These are phyloP conservation scores for Lepidium didymum DNA, from an alignment of 345 rosid species.

Conservation along the genomic window DNA sequence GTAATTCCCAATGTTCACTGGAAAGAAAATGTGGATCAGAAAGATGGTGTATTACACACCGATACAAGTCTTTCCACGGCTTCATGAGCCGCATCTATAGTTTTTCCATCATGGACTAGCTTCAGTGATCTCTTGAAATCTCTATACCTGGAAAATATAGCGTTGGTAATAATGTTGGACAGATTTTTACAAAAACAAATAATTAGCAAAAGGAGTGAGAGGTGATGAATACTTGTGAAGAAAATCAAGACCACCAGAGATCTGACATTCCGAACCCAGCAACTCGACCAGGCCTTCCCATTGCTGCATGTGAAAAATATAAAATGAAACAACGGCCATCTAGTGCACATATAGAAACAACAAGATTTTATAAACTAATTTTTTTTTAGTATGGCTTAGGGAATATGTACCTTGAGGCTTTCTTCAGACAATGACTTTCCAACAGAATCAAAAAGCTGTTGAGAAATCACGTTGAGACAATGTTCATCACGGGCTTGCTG, in stretches of 20 bases:
- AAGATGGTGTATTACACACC: slow-evolving; percentile 34
- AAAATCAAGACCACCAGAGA: slow-evolving; percentile 89
- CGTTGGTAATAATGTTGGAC: background rate
- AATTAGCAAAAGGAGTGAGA: background rate
- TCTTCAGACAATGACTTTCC: slow-evolving; percentile 91
- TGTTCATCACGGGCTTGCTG: slow-evolving; percentile 78
- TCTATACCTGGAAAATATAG: slow-evolving; percentile 56
- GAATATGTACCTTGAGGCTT: slow-evolving; percentile 57
- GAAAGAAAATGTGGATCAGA: background rate
- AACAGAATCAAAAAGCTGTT: slow-evolving; percentile 81
- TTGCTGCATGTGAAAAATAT: slow-evolving; percentile 48
- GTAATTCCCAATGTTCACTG: background rate
- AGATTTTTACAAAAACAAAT: background rate
- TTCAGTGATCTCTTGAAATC: slow-evolving; percentile 84
- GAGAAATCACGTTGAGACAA: slow-evolving; percentile 72
- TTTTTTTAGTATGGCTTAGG: background rate
- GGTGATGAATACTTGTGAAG: slow-evolving; percentile 60
- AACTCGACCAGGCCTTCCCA: slow-evolving; percentile 92
- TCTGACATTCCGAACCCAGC: slow-evolving; percentile 72
- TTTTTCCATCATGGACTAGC: slow-evolving; percentile 51
- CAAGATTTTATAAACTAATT: background rate
- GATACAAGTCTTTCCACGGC: slow-evolving; percentile 74
- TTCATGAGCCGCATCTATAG: slow-evolving; percentile 47
- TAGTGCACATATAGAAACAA: background rate
- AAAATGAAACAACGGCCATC: background rate